Evolutionary conservation across 345 rosid genomes (phyloP).

Genomic region (Eucalyptus sideroxylon): DNA sequence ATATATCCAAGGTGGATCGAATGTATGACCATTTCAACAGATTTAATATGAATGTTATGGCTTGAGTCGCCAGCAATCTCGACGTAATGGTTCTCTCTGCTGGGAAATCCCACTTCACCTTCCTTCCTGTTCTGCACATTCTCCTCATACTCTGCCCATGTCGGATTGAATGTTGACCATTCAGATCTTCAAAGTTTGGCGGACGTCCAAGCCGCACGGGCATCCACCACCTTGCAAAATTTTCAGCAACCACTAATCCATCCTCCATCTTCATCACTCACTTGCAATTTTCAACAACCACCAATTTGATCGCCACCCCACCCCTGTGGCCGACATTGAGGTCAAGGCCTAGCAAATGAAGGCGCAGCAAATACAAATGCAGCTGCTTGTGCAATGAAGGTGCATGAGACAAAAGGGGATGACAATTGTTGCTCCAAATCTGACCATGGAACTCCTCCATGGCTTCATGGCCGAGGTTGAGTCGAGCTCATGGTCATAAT

Average conservation of each 20-base stretch:
- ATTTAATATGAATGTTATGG: neutral
- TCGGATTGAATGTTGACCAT: neutral
- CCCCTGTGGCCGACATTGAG: neutral
- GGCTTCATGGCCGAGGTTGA: too few species aligned
- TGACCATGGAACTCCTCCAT: neutral
- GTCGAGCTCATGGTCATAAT: neutral
- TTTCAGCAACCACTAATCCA: neutral
- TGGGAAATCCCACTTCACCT: neutral
- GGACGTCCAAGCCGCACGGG: neutral
- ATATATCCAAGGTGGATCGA: neutral
- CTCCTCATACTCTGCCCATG: neutral
- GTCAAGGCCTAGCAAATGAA: too few species aligned
- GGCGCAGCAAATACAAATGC: accelerated
- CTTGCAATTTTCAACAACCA: neutral
- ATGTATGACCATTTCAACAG: neutral
- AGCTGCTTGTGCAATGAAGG: too few species aligned
- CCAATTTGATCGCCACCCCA: neutral
- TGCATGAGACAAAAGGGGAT: too few species aligned
- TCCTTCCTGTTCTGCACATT: neutral
- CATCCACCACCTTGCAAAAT: neutral
- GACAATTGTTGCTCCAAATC: neutral
- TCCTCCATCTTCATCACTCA: neutral
- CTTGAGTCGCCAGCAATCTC: neutral
- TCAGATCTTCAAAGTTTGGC: neutral
- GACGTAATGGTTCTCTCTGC: neutral